These are phyloP conservation scores for Orbilia oligospora DNA, from an alignment of 2,329 filamentous ascomycete genomes.

Conservation along the genomic window DNA sequence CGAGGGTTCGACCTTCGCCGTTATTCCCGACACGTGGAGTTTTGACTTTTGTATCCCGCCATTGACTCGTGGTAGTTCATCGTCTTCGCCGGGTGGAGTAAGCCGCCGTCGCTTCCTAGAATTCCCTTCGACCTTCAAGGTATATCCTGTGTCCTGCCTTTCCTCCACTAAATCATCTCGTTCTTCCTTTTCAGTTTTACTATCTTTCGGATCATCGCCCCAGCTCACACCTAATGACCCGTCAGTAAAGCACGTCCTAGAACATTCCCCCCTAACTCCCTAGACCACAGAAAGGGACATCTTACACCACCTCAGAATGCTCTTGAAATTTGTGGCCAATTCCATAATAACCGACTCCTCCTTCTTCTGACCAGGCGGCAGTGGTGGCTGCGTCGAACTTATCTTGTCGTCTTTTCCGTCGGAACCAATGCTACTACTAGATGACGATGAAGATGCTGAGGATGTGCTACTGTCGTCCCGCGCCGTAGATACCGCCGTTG, in stretches of 20 bases:
- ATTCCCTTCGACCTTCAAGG: conserved; percentile 43
- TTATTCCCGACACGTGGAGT: background rate
- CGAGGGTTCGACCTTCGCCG: background rate
- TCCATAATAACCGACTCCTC: conserved; percentile 13
- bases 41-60: conserved; percentile 14
- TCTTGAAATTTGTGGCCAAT: background rate
- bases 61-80: conserved; percentile 18
- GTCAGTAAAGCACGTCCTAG: background rate
- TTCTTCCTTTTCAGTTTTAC: conserved; percentile 2
- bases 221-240: conserved; percentile 5
- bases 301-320: conserved; percentile 25
- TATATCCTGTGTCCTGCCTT: conserved; percentile 43
- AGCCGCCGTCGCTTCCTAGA: conserved; percentile 55
- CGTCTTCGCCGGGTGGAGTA: conserved; percentile 22
- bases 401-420: conserved; percentile 7
- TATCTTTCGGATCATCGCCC: background rate
- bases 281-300: background rate
- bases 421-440: conserved; percentile 3
- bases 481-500: conserved; percentile 27
- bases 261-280: background rate
- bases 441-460: background rate
- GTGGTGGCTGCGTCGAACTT: background rate
- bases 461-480: conserved; percentile 23
- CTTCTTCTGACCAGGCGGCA: background rate
- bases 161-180: conserved; percentile 44